Percentiles rank a stretch among this genome's conserved stretches.
Conservation (phyloP, 2,329 filamentous ascomycete genomes). For the Aspergillus fijiensis region DNA sequence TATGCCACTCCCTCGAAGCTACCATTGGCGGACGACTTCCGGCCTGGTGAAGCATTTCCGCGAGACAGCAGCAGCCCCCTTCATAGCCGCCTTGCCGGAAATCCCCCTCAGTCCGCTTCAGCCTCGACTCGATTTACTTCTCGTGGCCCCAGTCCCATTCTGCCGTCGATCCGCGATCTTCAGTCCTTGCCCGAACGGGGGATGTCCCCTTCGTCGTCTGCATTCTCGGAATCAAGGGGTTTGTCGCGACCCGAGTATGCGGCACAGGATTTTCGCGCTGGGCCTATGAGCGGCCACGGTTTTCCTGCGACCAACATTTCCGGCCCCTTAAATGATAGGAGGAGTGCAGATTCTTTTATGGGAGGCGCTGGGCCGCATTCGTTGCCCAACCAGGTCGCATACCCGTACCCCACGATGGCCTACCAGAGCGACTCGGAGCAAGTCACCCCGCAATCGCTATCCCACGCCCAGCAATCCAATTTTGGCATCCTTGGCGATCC, state of each 20-base stretch:
- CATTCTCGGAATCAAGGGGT: constrained; percentile 28
- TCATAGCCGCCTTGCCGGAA: constrained; percentile 16
- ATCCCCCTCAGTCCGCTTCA: constrained; percentile 11
- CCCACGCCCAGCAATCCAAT: constrained; percentile 35
- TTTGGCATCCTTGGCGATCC: constrained; percentile 41
- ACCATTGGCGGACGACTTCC: constrained; percentile 26
- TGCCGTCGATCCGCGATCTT: constrained; percentile 40
- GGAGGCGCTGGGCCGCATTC: constrained; percentile 18
- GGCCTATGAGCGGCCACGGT: constrained; percentile 6
- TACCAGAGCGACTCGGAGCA: constrained; percentile 37
- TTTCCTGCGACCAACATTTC: constrained; percentile 18
- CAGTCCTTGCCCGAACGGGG: constrained; percentile 33
- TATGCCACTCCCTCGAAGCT: constrained; percentile 22
- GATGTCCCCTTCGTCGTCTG: constrained; percentile 22
- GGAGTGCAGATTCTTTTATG: constrained; percentile 25
- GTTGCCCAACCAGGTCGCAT: constrained; percentile 30
- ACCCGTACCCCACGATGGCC: constrained; percentile 28
- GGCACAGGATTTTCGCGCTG: constrained; percentile 27
- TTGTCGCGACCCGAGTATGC: constrained; percentile 28
- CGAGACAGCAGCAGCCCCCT: constrained; percentile 26
- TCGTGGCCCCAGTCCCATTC: constrained; percentile 37
- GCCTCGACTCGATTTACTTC: constrained; percentile 24
- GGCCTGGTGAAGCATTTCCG: constrained; percentile 18
- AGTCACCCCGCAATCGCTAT: constrained; percentile 29
- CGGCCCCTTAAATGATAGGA: constrained; percentile 25